phyloP scores from a whole-genome alignment of 345 rosid species.

The Euphorbia peplus region DNA sequence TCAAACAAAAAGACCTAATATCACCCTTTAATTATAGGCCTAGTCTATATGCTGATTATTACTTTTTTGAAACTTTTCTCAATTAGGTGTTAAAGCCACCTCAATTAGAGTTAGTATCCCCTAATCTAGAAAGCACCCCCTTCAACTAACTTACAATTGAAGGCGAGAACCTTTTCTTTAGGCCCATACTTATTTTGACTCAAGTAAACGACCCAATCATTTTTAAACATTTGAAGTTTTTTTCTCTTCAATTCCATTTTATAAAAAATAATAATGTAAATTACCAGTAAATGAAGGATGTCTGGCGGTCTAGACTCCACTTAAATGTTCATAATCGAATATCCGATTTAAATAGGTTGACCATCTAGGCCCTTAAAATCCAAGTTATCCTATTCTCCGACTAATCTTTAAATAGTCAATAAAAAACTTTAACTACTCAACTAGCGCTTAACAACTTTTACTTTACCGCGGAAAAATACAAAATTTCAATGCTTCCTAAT shows the following conservation, averaged over 20 bases:
- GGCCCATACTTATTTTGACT: not conserved
- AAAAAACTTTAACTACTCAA: too few species aligned
- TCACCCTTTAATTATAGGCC: not conserved
- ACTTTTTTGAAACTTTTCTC: not conserved
- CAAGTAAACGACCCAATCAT: conserved; percentile 3
- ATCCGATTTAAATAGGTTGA: too few species aligned
- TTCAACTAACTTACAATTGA: not conserved
- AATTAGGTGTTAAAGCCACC: not conserved
- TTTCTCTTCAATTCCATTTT: not conserved
- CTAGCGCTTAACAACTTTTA: too few species aligned
- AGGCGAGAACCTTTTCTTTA: not conserved
- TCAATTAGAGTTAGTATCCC: not conserved
- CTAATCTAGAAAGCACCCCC: not conserved
- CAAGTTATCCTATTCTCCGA: too few species aligned
- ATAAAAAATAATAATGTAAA: not conserved
- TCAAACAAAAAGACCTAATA: too few species aligned
- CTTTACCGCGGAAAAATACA: too few species aligned
- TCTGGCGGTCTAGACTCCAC: too few species aligned
- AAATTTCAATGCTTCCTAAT: too few species aligned
- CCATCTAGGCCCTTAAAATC: too few species aligned
- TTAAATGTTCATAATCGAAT: too few species aligned
- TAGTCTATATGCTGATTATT: not conserved
- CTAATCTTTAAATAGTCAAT: too few species aligned
- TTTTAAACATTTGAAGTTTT: not conserved
- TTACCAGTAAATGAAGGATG: too few species aligned